Base-by-base conservation (phyloP, 2,329 filamentous ascomycete genomes). In the Pseudogymnoascus sp. region DNA sequence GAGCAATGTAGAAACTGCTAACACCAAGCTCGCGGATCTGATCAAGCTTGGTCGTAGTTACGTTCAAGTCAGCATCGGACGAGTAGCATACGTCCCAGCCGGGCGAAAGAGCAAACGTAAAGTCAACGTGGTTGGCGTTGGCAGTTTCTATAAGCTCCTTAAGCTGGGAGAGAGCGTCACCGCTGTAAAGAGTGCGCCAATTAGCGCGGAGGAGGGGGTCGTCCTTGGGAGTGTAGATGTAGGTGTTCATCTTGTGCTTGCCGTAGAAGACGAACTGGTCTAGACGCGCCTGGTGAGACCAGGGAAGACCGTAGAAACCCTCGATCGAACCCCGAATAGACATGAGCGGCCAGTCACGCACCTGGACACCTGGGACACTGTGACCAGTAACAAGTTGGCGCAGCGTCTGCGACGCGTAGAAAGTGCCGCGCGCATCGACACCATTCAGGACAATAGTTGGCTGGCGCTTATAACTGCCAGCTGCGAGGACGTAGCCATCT, bases 281-380 rank as follows among this genome's bases (percentile, higher is more conserved):
- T 8, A 69, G 67, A 33, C 67, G 67, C 9, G 67, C 63, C 55
- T 69, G 61, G 10, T 69, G 67, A 36, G 67, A 69, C 67, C 67
- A 68, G 0, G 67, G 67, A 9, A 68, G 59, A 39, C 67, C 67
- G 36, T 68, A 69, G 60, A 69, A 68, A 1, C 67, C 67, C 52
- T 68, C 64, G 6, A 69, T 69, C 5, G 65, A 68, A 33, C 67
- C 67, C 42, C 67, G 67, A 36, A 69, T 66, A 12, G 67, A 62
- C 67, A 69, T 69, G 21, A 69, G 67, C 21, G 67, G 67, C 67
- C 67, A 67, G 25, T 69, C 67, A 13, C 65, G 65, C n/a, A 68
- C 59, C 13, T 63, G 61, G 10, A 67, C 25, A 25, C 63, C 64
- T 3, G 65, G 37, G 7, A 40, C 15, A 40, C 10, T 5, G 40